Percentiles rank a stretch among this genome's conserved stretches.
phyloP scores from a whole-genome alignment of 768 basidiomycete species.

The Lactarius hatsudake region DNA sequence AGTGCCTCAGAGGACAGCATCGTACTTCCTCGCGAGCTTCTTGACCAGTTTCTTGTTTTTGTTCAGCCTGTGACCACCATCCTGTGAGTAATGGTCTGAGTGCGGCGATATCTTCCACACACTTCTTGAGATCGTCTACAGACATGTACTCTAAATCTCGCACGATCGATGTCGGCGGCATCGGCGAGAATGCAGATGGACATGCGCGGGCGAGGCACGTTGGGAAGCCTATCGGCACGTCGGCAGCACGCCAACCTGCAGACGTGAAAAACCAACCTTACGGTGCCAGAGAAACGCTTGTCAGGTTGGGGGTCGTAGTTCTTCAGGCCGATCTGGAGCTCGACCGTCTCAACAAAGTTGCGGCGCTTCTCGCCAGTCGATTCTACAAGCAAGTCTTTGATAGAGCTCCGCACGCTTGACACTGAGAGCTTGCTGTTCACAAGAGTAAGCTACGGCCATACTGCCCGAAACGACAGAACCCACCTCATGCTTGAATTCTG shows the following conservation, averaged over 20 bases:
- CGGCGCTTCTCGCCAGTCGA: conserved; percentile 87
- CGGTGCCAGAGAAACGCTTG: conserved; percentile 99
- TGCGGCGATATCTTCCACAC: conserved; percentile 28
- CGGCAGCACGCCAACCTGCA: not conserved
- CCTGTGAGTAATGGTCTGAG: not conserved
- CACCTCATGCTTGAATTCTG: conserved; percentile 28
- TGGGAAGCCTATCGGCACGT: conserved; percentile 65
- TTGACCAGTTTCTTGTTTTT: conserved; percentile 99
- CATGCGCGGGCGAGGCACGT: conserved; percentile 98
- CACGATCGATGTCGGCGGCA: conserved; percentile 97
- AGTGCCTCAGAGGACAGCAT: conserved; percentile 96
- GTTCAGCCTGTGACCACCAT: conserved; percentile 65
- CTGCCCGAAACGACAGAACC: not conserved
- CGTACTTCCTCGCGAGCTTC: conserved; percentile 99
- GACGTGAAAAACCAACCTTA: conserved; percentile 62
- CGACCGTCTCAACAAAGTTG: conserved; percentile 95
- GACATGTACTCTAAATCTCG: conserved; percentile 99
- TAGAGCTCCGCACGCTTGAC: conserved; percentile 98
- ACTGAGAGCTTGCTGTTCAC: conserved; percentile 82
- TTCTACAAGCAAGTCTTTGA: conserved; percentile 84
- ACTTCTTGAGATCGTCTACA: conserved; percentile 99
- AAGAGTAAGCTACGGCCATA: not conserved
- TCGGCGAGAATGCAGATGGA: conserved; percentile 99
- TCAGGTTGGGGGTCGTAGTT: conserved; percentile 99
- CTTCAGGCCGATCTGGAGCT: conserved; percentile 95